Percentiles rank a stretch among this genome's conserved stretches.
Conservation (phyloP, 2,329 filamentous ascomycete genomes). For the Fusarium secorum region DNA sequence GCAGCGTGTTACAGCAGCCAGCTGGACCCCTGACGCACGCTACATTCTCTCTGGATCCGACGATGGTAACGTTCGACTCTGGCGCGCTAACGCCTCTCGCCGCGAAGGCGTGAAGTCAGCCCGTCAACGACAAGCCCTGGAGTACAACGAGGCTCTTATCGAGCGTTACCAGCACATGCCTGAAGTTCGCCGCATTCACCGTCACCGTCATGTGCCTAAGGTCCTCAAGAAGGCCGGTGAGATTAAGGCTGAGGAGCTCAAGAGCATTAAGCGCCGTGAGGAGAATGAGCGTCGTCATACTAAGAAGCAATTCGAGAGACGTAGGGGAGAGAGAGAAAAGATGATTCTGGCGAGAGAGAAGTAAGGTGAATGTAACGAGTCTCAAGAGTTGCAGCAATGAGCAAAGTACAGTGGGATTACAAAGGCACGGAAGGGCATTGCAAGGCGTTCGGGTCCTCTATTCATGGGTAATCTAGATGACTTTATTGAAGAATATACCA, state of each 20-base stretch:
- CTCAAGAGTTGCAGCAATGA: conserved; percentile 1
- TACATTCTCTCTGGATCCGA: conserved; percentile 92
- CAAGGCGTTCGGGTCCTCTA: conserved; percentile 46
- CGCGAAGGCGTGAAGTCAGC: conserved; percentile 86
- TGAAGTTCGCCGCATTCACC: conserved; percentile 87
- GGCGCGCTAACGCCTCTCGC: conserved; percentile 86
- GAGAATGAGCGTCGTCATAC: conserved; percentile 95
- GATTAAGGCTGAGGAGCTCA: conserved; percentile 91
- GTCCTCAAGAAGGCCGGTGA: conserved; percentile 94
- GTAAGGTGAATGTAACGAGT: conserved; percentile 43
- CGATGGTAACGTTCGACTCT: conserved; percentile 87
- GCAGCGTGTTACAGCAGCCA: conserved; percentile 89
- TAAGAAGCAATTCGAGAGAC: conserved; percentile 78
- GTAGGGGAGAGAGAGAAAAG: conserved; percentile 87
- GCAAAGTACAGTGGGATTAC: conserved; percentile 30
- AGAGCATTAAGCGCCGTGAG: conserved; percentile 85
- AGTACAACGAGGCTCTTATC: conserved; percentile 88
- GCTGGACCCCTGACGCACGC: conserved; percentile 87
- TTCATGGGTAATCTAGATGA: conserved; percentile 34
- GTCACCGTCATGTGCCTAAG: conserved; percentile 91
- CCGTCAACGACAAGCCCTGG: conserved; percentile 83
- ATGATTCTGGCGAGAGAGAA: conserved; percentile 77
- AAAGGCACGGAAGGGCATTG: conserved; percentile 43
- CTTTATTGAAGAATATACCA: conserved; percentile 35
- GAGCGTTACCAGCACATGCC: conserved; percentile 94